Percentiles rank a stretch among this genome's conserved stretches.
These are phyloP conservation scores for Ceratocystis cacaofunesta DNA, from an alignment of 2,329 filamentous ascomycete genomes.

Conservation along the genomic window DNA sequence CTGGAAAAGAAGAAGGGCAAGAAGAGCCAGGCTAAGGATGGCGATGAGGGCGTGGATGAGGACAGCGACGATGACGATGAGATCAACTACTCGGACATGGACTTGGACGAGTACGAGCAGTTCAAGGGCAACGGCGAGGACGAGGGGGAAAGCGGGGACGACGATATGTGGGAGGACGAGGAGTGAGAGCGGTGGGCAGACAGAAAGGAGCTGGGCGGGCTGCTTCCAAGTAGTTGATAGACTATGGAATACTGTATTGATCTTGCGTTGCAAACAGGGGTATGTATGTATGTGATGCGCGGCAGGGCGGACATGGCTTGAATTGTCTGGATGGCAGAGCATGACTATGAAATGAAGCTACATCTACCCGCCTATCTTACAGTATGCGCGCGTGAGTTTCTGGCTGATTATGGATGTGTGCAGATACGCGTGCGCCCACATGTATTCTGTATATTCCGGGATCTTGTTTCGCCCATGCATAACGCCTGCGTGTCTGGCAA, in stretches of 20 bases:
- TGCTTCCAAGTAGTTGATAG: background rate
- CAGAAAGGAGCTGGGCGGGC: background rate
- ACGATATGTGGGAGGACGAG: slow-evolving; percentile 15
- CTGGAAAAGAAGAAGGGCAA: slow-evolving; percentile 63
- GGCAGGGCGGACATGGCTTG: too few species aligned
- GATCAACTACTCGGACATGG: slow-evolving; percentile 22
- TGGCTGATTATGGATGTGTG: too few species aligned
- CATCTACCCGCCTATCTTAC: too few species aligned
- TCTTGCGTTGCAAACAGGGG: too few species aligned
- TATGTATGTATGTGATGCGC: too few species aligned
- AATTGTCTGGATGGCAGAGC: too few species aligned
- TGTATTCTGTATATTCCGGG: too few species aligned
- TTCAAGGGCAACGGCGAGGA: slow-evolving; percentile 14
- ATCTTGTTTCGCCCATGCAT: too few species aligned
- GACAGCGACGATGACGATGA: slow-evolving; percentile 28
- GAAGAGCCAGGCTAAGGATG: slow-evolving; percentile 29
- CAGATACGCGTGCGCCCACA: too few species aligned
- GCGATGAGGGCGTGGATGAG: slow-evolving; percentile 25
- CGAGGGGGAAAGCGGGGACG: slow-evolving; percentile 11
- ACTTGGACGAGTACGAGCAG: slow-evolving; percentile 31
- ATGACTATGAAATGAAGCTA: too few species aligned
- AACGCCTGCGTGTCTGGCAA: too few species aligned
- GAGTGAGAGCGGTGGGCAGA: background rate
- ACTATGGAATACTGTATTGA: background rate
- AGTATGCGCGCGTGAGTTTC: too few species aligned